These are phyloP conservation scores for Dactylellina haptotyla DNA, from an alignment of 2,329 filamentous ascomycete genomes.

Conservation along the genomic window DNA sequence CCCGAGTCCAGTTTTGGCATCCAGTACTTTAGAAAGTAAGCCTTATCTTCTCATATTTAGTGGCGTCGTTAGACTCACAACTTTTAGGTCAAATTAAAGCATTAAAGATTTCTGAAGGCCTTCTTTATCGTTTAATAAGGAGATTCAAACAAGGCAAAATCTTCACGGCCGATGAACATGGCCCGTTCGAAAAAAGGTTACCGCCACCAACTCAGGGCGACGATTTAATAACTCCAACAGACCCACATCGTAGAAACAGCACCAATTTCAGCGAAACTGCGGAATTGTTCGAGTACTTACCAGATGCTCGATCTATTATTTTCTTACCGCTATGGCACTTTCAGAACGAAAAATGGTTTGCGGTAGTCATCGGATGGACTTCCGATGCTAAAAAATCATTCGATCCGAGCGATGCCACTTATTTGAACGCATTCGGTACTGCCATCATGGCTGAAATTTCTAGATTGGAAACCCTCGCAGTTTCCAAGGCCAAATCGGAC, in stretches of 20 bases:
- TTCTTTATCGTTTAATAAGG: constrained; percentile 7
- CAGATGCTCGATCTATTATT: constrained; percentile 8
- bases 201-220: not conserved
- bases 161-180: constrained; percentile 7
- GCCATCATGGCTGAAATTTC: constrained; percentile 69
- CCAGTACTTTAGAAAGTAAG: constrained; percentile 1
- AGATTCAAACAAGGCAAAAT: constrained; percentile 20
- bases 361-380: constrained; percentile 14
- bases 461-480: constrained; percentile 64
- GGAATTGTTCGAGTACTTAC: constrained; percentile 5
- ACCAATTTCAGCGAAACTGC: not conserved
- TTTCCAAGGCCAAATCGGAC: constrained; percentile 68
- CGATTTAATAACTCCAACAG: not conserved
- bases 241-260: not conserved
- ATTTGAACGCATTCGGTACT: constrained; percentile 66
- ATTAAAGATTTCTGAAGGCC: not conserved
- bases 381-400: constrained; percentile 10
- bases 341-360: constrained; percentile 22
- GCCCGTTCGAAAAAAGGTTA: constrained; percentile 6
- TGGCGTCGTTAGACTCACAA: not conserved
- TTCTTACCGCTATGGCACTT: constrained; percentile 19
- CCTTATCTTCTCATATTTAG: not conserved
- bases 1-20: constrained; percentile 6
- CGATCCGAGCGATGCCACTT: constrained; percentile 63
- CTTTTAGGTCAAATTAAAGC: not conserved